Conservation (phyloP, 2,329 filamentous ascomycete species). For the Penicillium crustosum region DNA sequence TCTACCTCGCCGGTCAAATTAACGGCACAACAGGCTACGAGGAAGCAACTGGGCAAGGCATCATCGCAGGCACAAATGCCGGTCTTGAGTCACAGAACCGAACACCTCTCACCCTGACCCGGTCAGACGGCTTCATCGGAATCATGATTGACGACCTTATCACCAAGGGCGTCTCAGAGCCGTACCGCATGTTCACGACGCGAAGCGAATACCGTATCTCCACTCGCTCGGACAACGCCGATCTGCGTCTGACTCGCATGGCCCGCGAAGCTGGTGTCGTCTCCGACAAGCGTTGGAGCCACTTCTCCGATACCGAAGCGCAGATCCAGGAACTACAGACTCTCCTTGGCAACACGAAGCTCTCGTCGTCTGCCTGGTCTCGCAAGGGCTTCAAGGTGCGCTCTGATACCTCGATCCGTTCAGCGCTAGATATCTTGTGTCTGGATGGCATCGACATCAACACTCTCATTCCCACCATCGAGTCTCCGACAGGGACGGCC, state of each 20-base stretch:
- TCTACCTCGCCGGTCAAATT: conserved; percentile 94
- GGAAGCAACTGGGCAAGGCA: conserved; percentile 90
- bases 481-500: conserved; percentile 25
- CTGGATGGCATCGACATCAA: conserved; percentile 61
- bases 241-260: conserved; percentile 76
- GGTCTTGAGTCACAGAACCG: conserved; percentile 73
- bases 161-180: conserved; percentile 94
- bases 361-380: conserved; percentile 67
- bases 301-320: conserved; percentile 63
- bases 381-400: conserved; percentile 68
- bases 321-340: conserved; percentile 67
- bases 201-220: conserved; percentile 95
- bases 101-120: conserved; percentile 65
- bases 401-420: conserved; percentile 65
- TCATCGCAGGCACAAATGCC: conserved; percentile 91
- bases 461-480: conserved; percentile 57
- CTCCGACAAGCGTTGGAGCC: conserved; percentile 72
- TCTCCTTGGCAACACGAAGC: conserved; percentile 58
- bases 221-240: conserved; percentile 89
- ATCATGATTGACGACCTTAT: conserved; percentile 98
- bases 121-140: conserved; percentile 92
- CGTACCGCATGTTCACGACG: conserved; percentile 97
- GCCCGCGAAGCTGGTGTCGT: conserved; percentile 77
- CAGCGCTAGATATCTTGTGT: conserved; percentile 77
- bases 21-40: conserved; percentile 98